Base-by-base conservation (phyloP, 306 rosid species). In the Vigna hirtella region DNA sequence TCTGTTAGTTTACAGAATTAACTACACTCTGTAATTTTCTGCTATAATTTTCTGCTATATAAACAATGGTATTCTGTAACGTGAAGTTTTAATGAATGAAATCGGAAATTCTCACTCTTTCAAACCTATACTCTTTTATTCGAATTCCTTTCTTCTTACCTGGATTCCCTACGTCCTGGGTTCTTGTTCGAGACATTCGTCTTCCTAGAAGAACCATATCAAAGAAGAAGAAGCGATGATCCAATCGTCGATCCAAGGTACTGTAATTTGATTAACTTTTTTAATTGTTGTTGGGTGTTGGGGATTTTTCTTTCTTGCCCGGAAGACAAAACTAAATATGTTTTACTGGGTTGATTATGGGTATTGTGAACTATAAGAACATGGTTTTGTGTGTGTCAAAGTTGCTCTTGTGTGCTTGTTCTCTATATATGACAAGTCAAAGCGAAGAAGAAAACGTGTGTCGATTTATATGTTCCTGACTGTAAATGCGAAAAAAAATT, bases 191-290 rank as follows among this genome's bases (percentile, higher is more conserved):
- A 20, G 22, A 20, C 22, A 20, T 20, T 20, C 1, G 22, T 20
- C 22, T 20, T 20, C 22, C 22, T 20, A 20, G 22, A 20, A 20
- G 22, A 20, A 20, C 20, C 20, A 20, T 20, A 20, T 20, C 22
- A 20, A 20, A 20, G 91, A 94, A 85, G 90, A 95, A 91, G 90
- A 90, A 77, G 56, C 96, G 93, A 17, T 88, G 93, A 79, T 77
- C 92, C 72, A 81, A 73, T 87, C 96, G 98, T 24, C 93, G 97
- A 78, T 69, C 87, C 51, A 91, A 86, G 81, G 85, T 78, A 9
- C 32, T n/a, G 7, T 42, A 64, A 20, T 6, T 45, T 62, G 66
- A 6, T 47, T 34, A n/a, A 14, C 2, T 2, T 43, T 20, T 2
- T 45, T 45, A 4, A 16, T 69, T 58, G 61, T 69, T 17, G 50